Evolutionary conservation across 805 yeast species (phyloP).

Genomic region (Zygosaccharomyces bailii): DNA sequence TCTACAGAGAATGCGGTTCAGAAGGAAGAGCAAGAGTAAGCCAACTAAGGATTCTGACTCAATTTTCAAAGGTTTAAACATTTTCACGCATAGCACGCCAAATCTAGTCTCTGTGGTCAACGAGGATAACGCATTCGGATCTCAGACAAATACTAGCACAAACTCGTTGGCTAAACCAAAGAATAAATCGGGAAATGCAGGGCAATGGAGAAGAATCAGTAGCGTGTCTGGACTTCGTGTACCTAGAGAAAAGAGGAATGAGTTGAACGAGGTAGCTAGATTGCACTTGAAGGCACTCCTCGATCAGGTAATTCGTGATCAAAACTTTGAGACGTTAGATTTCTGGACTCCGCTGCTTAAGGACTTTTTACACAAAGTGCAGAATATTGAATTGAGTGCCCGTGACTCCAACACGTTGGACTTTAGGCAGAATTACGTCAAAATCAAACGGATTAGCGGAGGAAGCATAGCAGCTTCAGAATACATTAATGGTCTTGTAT

Average conservation of each 20-base stretch:
- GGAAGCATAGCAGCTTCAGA: slow-evolving; percentile 59
- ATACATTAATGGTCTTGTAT: slow-evolving; percentile 73
- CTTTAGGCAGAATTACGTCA: slow-evolving; percentile 75
- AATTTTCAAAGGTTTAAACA: slow-evolving; percentile 21
- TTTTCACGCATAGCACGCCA: slow-evolving; percentile 35
- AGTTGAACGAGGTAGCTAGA: slow-evolving; percentile 37
- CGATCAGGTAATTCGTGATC: slow-evolving; percentile 59
- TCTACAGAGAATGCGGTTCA: slow-evolving; percentile 53
- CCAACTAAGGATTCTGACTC: slow-evolving; percentile 33
- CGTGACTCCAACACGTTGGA: slow-evolving; percentile 72
- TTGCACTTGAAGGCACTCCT: slow-evolving; percentile 50
- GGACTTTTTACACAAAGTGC: slow-evolving; percentile 51
- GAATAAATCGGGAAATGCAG: slow-evolving; percentile 8
- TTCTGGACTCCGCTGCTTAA: slow-evolving; percentile 60
- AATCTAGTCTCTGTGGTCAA: slow-evolving; percentile 29
- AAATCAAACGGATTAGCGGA: slow-evolving; percentile 80
- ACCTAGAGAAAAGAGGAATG: slow-evolving; percentile 24
- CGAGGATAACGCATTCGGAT: slow-evolving; percentile 18
- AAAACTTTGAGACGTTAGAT: slow-evolving; percentile 44
- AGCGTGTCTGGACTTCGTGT: slow-evolving; percentile 19
- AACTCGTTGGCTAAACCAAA: slow-evolving; percentile 8
- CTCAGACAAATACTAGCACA: slow-evolving; percentile 11
- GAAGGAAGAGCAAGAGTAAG: slow-evolving; percentile 51
- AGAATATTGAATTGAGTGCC: slow-evolving; percentile 56
- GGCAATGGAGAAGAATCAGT: slow-evolving; percentile 25